Base-by-base conservation (phyloP, 1,284 basidiomycete species). In the Cryptococcus deneoformans region DNA sequence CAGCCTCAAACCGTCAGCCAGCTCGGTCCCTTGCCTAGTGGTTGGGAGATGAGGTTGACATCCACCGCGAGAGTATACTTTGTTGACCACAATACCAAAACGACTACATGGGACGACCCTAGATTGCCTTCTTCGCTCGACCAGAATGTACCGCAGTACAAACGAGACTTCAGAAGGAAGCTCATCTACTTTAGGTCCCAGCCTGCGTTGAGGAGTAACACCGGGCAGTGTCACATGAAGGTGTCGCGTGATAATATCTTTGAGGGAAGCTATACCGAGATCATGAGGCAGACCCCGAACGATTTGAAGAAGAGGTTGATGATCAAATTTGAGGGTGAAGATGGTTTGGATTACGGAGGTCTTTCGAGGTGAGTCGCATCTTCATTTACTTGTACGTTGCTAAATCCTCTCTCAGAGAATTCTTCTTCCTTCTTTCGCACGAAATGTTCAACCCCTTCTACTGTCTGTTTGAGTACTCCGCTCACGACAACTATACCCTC, bases 381-480 rank as follows among this genome's bases (percentile, higher is more conserved):
- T n/a, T 24, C 11, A 36, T 46, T 10, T 16, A 5, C 37, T 42
- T 48, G 43, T n/a, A 8, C 34, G 16, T 24, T 56, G 16, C 44
- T 37, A 48, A 36, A 38, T 12, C 37, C 20, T 44, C 12, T 47
- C 35, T 16, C 71, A 92, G 93, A 82, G 95, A 99, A 81, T 98
- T 95, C 88, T 99, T 99, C 86, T 99, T 99, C 90, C 81, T 99
- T 56, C 84, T 99, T 54, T 97, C 93, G 37, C 96, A 99, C 80
- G 96, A 99, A 77, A 92, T 94, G 81, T 94, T 95, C 82, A 92
- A 95, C 78, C 93, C 93, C n/a, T 96, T 95, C 80, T 99, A 99
- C 79, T 96, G 96, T 67, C 82, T 99, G 46, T 99, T 99, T 79
- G 94, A 99, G 80, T 99, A 99, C 79, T 98, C 95, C 1, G 90